phyloP scores from a whole-genome alignment of 768 basidiomycete species.

The Psilocybe azurescens region DNA sequence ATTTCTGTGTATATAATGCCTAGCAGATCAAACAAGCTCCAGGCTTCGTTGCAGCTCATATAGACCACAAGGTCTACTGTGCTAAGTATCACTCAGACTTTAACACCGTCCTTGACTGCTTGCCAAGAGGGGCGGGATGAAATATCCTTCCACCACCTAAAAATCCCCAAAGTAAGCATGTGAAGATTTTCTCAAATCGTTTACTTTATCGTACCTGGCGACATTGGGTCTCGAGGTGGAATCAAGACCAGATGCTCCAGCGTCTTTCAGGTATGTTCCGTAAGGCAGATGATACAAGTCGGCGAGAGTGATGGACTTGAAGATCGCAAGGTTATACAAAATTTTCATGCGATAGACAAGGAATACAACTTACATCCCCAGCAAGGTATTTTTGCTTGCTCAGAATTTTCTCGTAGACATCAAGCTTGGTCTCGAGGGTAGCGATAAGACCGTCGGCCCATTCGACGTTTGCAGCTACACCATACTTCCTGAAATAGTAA shows the following conservation, averaged over 20 bases:
- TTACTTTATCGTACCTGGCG: constrained; percentile 17
- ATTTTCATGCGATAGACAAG: background rate
- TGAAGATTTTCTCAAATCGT: background rate
- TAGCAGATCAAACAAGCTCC: too few species aligned
- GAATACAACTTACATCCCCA: constrained; percentile 49
- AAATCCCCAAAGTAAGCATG: background rate
- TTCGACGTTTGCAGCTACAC: constrained; percentile 25
- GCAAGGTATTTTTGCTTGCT: constrained; percentile 58
- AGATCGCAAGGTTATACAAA: background rate
- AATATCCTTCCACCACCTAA: constrained; percentile 19
- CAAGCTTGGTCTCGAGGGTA: constrained; percentile 43
- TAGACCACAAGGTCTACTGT: too few species aligned
- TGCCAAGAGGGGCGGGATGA: constrained; percentile 19
- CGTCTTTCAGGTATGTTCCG: constrained; percentile 30
- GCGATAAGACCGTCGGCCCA: constrained; percentile 33
- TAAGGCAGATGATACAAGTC: constrained; percentile 56
- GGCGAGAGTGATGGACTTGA: constrained; percentile 48
- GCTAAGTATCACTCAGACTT: background rate
- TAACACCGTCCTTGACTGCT: constrained; percentile 14
- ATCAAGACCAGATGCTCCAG: constrained; percentile 18
- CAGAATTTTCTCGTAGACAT: constrained; percentile 61
- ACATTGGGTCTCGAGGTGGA: constrained; percentile 48
- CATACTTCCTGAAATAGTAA: constrained; percentile 16
- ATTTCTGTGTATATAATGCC: too few species aligned
- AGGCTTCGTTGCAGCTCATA: too few species aligned